These are phyloP conservation scores for Aspergillus sp. DNA, from an alignment of 2,329 filamentous ascomycete species.

Conservation along the genomic window DNA sequence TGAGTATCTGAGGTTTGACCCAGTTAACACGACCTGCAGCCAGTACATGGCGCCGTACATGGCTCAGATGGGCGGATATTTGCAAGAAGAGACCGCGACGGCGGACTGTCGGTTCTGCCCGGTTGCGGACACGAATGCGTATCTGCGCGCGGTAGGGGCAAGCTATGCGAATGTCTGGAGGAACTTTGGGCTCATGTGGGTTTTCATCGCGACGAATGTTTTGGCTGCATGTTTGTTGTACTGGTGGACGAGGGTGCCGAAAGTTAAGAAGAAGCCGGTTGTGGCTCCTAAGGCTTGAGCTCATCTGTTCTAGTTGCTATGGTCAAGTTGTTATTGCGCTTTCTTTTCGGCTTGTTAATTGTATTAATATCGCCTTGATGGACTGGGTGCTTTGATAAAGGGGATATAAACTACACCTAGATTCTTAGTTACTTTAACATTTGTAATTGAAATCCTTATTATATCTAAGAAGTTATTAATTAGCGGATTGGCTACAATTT, in stretches of 20 bases:
- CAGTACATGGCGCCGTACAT: slow-evolving; percentile 58
- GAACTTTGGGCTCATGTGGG: slow-evolving; percentile 55
- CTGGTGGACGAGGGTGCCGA: slow-evolving; percentile 38
- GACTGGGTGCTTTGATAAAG: too few relatives aligned
- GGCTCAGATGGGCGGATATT: slow-evolving; percentile 48
- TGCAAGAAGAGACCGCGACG: slow-evolving; percentile 50
- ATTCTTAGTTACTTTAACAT: too few relatives aligned
- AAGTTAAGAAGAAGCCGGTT: neutral
- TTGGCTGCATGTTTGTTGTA: slow-evolving; percentile 54
- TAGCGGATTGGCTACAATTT: too few relatives aligned
- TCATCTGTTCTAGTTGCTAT: too few relatives aligned
- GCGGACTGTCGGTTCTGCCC: slow-evolving; percentile 51
- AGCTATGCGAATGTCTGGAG: slow-evolving; percentile 62
- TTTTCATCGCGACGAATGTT: slow-evolving; percentile 50
- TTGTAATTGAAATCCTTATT: too few relatives aligned
- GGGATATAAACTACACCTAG: too few relatives aligned
- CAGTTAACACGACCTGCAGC: slow-evolving; percentile 54
- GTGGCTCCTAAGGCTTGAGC: too few relatives aligned
- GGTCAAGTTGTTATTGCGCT: too few relatives aligned
- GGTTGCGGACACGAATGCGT: slow-evolving; percentile 33
- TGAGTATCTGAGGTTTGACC: slow-evolving; percentile 32
- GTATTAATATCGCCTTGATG: too few relatives aligned
- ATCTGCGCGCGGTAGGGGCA: slow-evolving; percentile 44
- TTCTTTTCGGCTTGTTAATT: too few relatives aligned
- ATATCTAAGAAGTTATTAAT: too few relatives aligned